phyloP scores from a whole-genome alignment of 441 rosid genomes.

The Codiaeum variegatum region DNA sequence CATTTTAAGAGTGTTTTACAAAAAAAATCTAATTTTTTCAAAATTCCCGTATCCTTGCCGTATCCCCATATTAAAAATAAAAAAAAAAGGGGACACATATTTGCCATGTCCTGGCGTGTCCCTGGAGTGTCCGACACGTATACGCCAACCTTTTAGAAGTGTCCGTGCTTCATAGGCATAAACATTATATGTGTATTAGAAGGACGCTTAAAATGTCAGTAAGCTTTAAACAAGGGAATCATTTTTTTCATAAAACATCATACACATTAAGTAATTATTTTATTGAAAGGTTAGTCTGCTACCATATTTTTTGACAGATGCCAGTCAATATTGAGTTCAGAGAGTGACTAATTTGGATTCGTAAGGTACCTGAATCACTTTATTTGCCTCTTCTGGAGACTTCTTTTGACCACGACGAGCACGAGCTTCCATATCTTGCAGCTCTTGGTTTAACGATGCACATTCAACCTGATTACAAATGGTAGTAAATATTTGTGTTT shows the following conservation, averaged over 20 bases:
- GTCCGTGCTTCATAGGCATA: too few relatives aligned
- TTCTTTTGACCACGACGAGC: constrained; percentile 91
- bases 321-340: not conserved
- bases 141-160: too few relatives aligned
- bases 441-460: constrained; percentile 85
- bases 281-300: not conserved
- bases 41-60: too few relatives aligned
- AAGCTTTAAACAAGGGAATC: not conserved
- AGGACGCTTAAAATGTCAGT: not conserved
- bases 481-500: constrained; percentile 19
- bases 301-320: not conserved
- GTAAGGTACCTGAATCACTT: constrained; percentile 72
- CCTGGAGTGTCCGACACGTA: too few relatives aligned
- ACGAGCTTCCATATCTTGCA: constrained; percentile 89
- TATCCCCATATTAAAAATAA: too few relatives aligned
- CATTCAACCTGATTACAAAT: constrained; percentile 67
- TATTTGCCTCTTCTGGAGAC: constrained; percentile 84
- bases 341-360: not conserved
- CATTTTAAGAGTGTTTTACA: too few relatives aligned
- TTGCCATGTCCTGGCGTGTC: too few relatives aligned
- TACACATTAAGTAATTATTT: not conserved
- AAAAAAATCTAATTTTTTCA: too few relatives aligned
- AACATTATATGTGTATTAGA: not conserved
- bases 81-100: too few relatives aligned
- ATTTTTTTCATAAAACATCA: not conserved